These are phyloP conservation scores for Dittrichia graveolens DNA, from an alignment of 129 eudicot species.

Conservation along the genomic window DNA sequence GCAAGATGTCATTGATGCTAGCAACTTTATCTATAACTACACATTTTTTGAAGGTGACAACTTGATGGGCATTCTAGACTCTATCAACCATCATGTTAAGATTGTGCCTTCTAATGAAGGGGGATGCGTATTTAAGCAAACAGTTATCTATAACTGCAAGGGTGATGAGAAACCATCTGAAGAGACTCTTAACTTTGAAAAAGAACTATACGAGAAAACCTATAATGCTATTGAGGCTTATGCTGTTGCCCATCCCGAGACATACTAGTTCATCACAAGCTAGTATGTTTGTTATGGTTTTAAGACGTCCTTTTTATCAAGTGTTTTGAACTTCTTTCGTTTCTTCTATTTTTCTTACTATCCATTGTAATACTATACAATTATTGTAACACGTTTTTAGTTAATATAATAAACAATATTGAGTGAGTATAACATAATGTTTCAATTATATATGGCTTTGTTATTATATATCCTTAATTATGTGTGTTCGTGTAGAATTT, in stretches of 20 bases:
- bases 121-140: slow-evolving; percentile 16
- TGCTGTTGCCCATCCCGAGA: neutral
- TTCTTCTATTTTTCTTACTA: too few relatives aligned
- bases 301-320: neutral
- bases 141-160: slow-evolving; percentile 24
- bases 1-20: slow-evolving; percentile 14
- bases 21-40: neutral
- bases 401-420: too few relatives aligned
- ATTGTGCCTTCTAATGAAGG: slow-evolving; percentile 19
- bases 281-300: neutral
- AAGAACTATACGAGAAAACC: slow-evolving; percentile 29
- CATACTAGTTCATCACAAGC: neutral
- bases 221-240: slow-evolving; percentile 20
- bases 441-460: too few relatives aligned
- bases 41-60: slow-evolving; percentile 27
- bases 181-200: slow-evolving; percentile 17
- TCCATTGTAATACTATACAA: too few relatives aligned
- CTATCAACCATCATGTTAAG: slow-evolving; percentile 21
- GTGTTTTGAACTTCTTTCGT: neutral
- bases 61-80: slow-evolving; percentile 29
- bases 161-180: slow-evolving; percentile 17
- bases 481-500: too few relatives aligned
- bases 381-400: too few relatives aligned
- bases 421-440: too few relatives aligned
- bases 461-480: too few relatives aligned